Conservation (phyloP, 2,329 filamentous ascomycete species). For the Diaporthe ampelina region DNA sequence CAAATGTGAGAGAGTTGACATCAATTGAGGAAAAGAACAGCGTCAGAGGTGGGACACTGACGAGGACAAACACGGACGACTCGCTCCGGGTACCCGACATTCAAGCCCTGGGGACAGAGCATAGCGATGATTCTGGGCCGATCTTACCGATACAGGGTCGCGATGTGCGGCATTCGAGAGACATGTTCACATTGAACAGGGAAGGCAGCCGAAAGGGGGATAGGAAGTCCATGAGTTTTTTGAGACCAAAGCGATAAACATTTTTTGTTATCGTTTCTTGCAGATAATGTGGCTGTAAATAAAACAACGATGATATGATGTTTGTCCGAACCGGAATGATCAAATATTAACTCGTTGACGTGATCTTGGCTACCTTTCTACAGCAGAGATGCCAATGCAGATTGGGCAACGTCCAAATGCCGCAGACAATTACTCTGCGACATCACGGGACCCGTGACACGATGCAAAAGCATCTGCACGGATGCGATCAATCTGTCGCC, state of each 20-base stretch:
- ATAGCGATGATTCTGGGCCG: constrained; percentile 40
- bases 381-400: background rate
- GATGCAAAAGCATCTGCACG: background rate
- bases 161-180: constrained; percentile 33
- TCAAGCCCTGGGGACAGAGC: constrained; percentile 26
- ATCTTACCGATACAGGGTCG: constrained; percentile 40
- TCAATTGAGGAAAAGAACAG: constrained; percentile 35
- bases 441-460: background rate
- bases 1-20: background rate
- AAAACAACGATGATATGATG: background rate
- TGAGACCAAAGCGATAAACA: constrained; percentile 11
- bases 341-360: background rate
- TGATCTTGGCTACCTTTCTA: too few species aligned
- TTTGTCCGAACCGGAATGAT: too few species aligned
- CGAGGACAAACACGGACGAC: constrained; percentile 34
- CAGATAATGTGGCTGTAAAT: background rate
- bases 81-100: constrained; percentile 33
- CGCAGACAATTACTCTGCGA: constrained; percentile 5
- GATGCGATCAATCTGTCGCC: constrained; percentile 13
- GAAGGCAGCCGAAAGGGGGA: background rate
- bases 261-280: background rate
- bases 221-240: constrained; percentile 15
- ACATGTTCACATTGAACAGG: background rate
- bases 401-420: background rate
- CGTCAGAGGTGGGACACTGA: background rate